Conservation (phyloP, 768 basidiomycete genomes). For the Macrolepiota fuliginosa region DNA sequence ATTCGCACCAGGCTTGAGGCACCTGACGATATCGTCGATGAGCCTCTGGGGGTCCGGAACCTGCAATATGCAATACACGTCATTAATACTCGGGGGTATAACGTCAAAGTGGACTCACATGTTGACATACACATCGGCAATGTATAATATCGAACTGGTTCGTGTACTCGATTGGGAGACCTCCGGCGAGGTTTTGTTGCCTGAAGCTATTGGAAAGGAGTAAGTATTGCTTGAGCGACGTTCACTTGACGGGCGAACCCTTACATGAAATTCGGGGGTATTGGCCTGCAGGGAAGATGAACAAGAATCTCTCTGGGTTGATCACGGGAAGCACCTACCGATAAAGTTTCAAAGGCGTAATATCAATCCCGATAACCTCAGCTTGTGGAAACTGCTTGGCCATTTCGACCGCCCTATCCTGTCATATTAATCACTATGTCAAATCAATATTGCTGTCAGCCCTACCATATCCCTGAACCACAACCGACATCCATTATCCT, state of each 20-base stretch:
- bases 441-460: not conserved
- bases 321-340: conserved; percentile 13
- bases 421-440: not conserved
- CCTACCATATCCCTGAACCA: conserved; percentile 28
- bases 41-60: conserved; percentile 16
- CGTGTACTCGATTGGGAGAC: conserved; percentile 17
- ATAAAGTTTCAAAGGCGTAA: conserved; percentile 14
- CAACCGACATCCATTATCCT: conserved; percentile 27
- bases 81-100: not conserved
- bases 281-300: not conserved
- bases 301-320: too few species aligned
- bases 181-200: conserved; percentile 20
- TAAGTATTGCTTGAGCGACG: not conserved
- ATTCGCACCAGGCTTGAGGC: conserved; percentile 20
- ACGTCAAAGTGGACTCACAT: conserved; percentile 15
- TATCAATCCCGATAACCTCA: conserved; percentile 24
- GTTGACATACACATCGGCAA: conserved; percentile 24
- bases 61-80: conserved; percentile 3
- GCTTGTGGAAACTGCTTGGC: conserved; percentile 21
- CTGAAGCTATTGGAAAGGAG: conserved; percentile 19
- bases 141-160: conserved; percentile 23
- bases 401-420: conserved; percentile 24
- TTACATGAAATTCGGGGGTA: conserved; percentile 4
- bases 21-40: conserved; percentile 14
- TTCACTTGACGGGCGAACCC: not conserved